Percentiles rank a stretch among this genome's conserved stretches.
These are phyloP conservation scores for Apiosordaria backusii DNA, from an alignment of 495 filamentous ascomycete species.

Conservation along the genomic window DNA sequence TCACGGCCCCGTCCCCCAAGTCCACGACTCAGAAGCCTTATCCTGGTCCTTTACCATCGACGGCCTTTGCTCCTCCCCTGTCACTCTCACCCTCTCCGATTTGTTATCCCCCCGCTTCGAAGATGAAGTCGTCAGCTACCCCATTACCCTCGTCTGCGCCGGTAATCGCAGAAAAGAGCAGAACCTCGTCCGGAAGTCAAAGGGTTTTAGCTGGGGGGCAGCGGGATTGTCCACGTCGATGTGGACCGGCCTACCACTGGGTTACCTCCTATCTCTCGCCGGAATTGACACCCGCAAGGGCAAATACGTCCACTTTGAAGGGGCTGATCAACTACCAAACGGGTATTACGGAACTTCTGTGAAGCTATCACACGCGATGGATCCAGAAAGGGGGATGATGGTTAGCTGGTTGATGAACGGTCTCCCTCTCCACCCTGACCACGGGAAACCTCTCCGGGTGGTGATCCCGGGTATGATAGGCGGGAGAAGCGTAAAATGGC, in stretches of 20 bases:
- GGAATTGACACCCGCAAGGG: constrained; percentile 62
- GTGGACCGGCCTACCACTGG: constrained; percentile 80
- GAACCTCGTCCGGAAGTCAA: constrained; percentile 85
- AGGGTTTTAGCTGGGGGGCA: constrained; percentile 94
- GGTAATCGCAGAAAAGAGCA: constrained; percentile 95
- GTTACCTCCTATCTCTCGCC: constrained; percentile 67
- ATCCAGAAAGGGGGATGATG: constrained; percentile 82
- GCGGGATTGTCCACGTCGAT: constrained; percentile 86
- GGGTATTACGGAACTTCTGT: constrained; percentile 88
- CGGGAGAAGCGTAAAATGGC: constrained; percentile 92
- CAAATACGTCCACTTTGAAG: constrained; percentile 89
- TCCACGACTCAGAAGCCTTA: constrained; percentile 67
- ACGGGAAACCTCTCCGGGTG: constrained; percentile 78
- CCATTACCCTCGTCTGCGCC: constrained; percentile 88
- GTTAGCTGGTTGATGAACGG: constrained; percentile 93
- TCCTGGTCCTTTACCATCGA: constrained; percentile 86
- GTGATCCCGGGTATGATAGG: constrained; percentile 94
- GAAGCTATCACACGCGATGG: constrained; percentile 85
- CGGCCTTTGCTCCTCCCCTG: constrained; percentile 75
- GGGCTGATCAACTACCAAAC: constrained; percentile 85
- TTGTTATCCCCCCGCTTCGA: constrained; percentile 53
- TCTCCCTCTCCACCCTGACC: constrained; percentile 76
- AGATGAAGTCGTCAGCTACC: constrained; percentile 81
- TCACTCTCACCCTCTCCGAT: constrained; percentile 70
- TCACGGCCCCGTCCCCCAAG: constrained; percentile 81